Evolutionary conservation across 805 yeast species (phyloP), one percentile per base, ranked within the genome.

Genomic region (Nakazawaea wickerhamii): DNA sequence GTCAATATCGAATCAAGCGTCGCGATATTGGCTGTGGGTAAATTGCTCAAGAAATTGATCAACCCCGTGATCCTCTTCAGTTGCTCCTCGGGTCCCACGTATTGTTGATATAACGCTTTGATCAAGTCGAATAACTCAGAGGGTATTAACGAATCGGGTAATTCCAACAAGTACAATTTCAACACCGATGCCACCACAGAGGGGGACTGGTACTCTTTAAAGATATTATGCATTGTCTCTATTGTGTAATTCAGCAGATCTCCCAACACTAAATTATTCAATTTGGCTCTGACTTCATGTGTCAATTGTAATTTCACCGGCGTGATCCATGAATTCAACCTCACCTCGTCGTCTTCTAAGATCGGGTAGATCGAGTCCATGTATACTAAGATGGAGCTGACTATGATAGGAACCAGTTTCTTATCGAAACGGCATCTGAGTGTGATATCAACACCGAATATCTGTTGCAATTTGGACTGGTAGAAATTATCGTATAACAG

Each of bases 1-100:
- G 88, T 79, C 30, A 81, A 72, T n/a, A 87, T 60, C 1, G 90
- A 89, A 57, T 84, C 90, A 41, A 87, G 68, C 0, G 95, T 84
- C 1, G 95, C 91, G 33, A 86, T 66, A 53, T 82, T 84, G 35
- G 83, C 71, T 40, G 81, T 76, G 17, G 88, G 79, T 41, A 87
- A 67, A 44, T 84, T 84, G 3, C 75, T 68, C 44, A 87, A 65
- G 0, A 83, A 76, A 46, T 79, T 82, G 30, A 76, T 81, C 39
- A 86, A 61, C 0, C 89, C 88, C 37, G 68, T 71, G 11, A 82
- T 63, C 44, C 95, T 68, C 15, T 64, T 51, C 18, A 20, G 13
- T 19, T 45, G 45, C 3, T 57, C 55, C 5, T 49, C 47, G 11
- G 60, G 54, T 37, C 67, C 49, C 26, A 71, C 65, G 53, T 70